Base-by-base conservation (phyloP, 331 rosid species). In the Prunus yedoensis region DNA sequence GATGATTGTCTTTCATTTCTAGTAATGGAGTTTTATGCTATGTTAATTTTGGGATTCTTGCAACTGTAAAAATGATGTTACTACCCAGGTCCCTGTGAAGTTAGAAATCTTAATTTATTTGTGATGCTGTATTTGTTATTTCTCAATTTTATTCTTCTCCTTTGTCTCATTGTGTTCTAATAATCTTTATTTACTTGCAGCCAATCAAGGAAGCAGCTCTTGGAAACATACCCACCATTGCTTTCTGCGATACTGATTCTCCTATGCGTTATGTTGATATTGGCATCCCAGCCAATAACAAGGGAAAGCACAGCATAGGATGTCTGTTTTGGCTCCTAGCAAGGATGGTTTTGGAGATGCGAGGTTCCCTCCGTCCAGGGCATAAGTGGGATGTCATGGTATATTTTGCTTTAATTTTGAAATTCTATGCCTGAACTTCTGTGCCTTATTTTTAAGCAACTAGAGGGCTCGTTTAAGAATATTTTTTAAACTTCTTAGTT, bases 361-460 rank as follows among this genome's bases (percentile, higher is more conserved):
- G 94, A 4, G 92, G 91, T n/a, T 83, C 89, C 8, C 85, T 91
- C 38, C 91, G 88, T 27, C 85, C 88, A 10, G 94, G 97, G 5
- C 91, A 73, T 6, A 85, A 89, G 76, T 93, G 98, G 97, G 97
- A 93, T 67, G 92, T 93, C 43, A 93, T 91, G 98, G 97, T 93
- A 87, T 53, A 17, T 16, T 28, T 10, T 9, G 2, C 43, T 38
- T 38, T 38, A 38, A 38, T 5, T 38, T 38, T 38, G 43, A 38
- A 3, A 35, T 38, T 35, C 8, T 0, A 4, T 3, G 4, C 7
- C 0, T 41, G n/a, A 1, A 15, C 32, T 13, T 15, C 25, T 69
- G 3, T 49, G 17, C 41, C 3, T 50, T 47, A 30, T 50, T 23
- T 64, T 23, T 17, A 21, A 70, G 58, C 46, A 35, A 16, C 66